Base-by-base conservation (phyloP, 108 stramenopile genomes). In the Nitzschia sp. region DNA sequence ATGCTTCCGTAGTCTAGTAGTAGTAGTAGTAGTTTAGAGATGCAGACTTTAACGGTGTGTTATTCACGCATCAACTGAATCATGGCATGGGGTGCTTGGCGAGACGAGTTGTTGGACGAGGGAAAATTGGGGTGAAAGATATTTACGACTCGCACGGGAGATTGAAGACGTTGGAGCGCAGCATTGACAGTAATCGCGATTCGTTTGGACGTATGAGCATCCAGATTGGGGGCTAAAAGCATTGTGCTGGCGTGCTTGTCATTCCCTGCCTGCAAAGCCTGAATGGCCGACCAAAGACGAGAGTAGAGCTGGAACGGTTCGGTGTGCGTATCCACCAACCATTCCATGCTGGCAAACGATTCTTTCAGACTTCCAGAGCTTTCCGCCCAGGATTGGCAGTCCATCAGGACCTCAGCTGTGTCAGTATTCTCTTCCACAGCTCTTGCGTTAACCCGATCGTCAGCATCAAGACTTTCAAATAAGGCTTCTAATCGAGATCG, bases 111-210 rank as follows among this genome's bases (percentile, higher is more conserved):
- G n/a, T n/a, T n/a, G 25, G 32, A 54, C 5, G 4, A 3, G 9
- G 55, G 35, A 29, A 55, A 15, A 21, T 68, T 54, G 45, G 72
- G 72, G 21, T 73, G 72, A 55, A 67, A 78, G 1, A 78, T 34
- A 44, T 78, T 52, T 0, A 67, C 45, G 31, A 73, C 56, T 28
- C 72, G 72, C 31, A 73, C 56, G 15, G 58, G 33, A 30, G 33
- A 60, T 16, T 68, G 47, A 17, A 73, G 46, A 45, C 57, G 66
- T 23, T 41, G 48, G 1, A 78, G 67, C 11, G 77, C 77, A 19
- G 77, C 77, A 60, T 78, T 78, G 27, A 78, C 72, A 9, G 77
- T 78, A 2, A 78, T 58, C 11, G 77, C 77, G 23, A 78, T 45
- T 32, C 65, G 33, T 23, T 59, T 47, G 27, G 64, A 41, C 53